Base-by-base conservation (phyloP, 2,329 filamentous ascomycete genomes). In the Knoxdaviesia proteae region DNA sequence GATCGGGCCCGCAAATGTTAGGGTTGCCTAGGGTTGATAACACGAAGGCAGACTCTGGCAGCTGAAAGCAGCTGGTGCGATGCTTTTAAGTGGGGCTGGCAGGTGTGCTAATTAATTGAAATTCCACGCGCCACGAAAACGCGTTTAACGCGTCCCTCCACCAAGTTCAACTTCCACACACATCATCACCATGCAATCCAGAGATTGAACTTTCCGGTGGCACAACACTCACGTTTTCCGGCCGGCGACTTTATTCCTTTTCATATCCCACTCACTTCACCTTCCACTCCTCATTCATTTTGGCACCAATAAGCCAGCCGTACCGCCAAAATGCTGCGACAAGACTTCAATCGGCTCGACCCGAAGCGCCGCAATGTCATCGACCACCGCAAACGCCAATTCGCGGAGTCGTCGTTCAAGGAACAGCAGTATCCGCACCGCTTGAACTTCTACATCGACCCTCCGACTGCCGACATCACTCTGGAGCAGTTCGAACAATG, bases 401-500 rank as follows among this genome's bases (percentile, higher is more conserved):
- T 94, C 56, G 80, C 80, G 45, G 69, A 75, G 20, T 73, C 84
- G 11, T 65, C 70, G 44, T 94, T 77, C 66, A 78, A 83, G 58
- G 76, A 84, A 49, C 70, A 79, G 44, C 69, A 80, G 38, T 98
- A 96, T 57, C 75, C 79, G 9, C 71, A 88, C 58, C 80, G 87
- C 44, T 72, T 98, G 54, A 98, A 92, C 65, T 88, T 94, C 61
- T 98, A 98, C 63, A 65, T 75, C 38, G 69, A 79, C 31, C 83
- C 90, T 39, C 90, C 90, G 0, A 94, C 86, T 0, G 81, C 82
- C 40, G 90, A 98, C 55, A 90, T 98, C 51, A 93, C 84, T 0
- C 75, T 98, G 37, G 90, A 98, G 56, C 79, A 98, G 56, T 98
- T 98, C 54, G 90, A 98, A 58, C 86, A 94, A 70, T 98, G 90